Base-by-base conservation (phyloP, 805 yeast species). In the Nakazawaea ambrosiae region DNA sequence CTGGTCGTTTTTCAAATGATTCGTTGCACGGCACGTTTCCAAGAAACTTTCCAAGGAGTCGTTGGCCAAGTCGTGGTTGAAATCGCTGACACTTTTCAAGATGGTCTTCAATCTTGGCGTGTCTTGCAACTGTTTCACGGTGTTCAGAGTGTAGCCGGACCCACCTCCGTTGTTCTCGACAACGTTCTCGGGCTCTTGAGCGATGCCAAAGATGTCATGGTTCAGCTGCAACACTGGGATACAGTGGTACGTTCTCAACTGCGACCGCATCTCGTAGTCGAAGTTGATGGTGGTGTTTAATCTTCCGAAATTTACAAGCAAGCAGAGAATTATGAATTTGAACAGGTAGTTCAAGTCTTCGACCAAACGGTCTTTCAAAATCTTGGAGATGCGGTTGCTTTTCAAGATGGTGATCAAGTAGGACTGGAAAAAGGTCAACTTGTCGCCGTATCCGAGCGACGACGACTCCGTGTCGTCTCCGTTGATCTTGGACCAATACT, bases 221-320 rank as follows among this genome's bases (percentile, higher is more conserved):
- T 73, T 75, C 3, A 81, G 77, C 55, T 90, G 97, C 30, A 90
- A 65, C 9, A 88, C 77, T 1, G 98, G 98, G 24, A 90, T 86
- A 10, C 95, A 83, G 60, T 90, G 97, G 54, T 84, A 90, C 0
- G 97, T 89, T 51, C 98, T 70, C 45, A 90, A 68, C 47, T 88
- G 90, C 0, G 96, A 86, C 49, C 87, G 81, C 97, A 90, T 90
- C 52, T 88, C 97, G 17, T 94, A 86, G 40, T 87, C 95, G 54
- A 90, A 83, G 60, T 90, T 90, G 36, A 90, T 80, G 2, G 97
- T 90, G 2, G 98, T 90, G 63, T 90, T 90, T 78, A 90, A 77
- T 44, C 97, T 68, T 8, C 97, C 97, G 38, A 89, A 77, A 53
- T 90, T 90, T 14, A 90, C 97, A 43, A 90, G 65, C 27, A 90